Conservation (phyloP, 345 rosid species). For the Hevea brasiliensis region DNA sequence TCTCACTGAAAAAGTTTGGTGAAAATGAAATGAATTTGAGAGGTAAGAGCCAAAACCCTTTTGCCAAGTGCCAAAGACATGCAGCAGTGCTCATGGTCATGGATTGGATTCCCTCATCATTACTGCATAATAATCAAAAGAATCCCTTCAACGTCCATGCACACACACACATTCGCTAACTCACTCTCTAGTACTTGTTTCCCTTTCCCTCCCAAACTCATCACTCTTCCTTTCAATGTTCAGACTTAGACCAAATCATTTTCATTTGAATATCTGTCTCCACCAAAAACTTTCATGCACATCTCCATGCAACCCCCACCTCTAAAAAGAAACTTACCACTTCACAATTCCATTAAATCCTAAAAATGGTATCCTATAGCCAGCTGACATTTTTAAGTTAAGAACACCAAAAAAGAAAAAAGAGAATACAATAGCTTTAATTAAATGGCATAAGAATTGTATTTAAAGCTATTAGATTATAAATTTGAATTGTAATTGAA, state of each 20-base stretch:
- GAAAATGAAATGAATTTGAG: slow-evolving; percentile 23
- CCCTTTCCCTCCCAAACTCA: slow-evolving; percentile 26
- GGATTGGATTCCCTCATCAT: slow-evolving; percentile 49
- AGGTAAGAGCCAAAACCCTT: neutral
- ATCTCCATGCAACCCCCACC: slow-evolving; percentile 39
- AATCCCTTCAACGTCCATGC: slow-evolving; percentile 30
- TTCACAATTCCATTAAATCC: neutral
- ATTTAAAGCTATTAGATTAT: too few relatives aligned
- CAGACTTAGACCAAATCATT: slow-evolving; percentile 50
- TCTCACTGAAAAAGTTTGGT: slow-evolving; percentile 22
- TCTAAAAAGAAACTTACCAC: neutral
- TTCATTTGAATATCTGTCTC: slow-evolving; percentile 56
- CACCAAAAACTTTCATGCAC: slow-evolving; percentile 36
- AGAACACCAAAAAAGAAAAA: neutral
- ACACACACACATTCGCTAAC: slow-evolving; percentile 6
- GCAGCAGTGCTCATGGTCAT: neutral
- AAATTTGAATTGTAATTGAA: too few relatives aligned
- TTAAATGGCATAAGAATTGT: neutral
- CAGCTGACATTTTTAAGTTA: too few relatives aligned
- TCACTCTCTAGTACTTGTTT: slow-evolving; percentile 6
- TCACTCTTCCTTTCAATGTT: slow-evolving; percentile 23
- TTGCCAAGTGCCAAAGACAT: neutral
- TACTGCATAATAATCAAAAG: slow-evolving; percentile 39
- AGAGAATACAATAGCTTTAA: too few relatives aligned
- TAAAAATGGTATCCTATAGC: too few relatives aligned